These are phyloP conservation scores for Penicillium sclerotiorum DNA, from an alignment of 2,329 filamentous ascomycete species.

Conservation along the genomic window DNA sequence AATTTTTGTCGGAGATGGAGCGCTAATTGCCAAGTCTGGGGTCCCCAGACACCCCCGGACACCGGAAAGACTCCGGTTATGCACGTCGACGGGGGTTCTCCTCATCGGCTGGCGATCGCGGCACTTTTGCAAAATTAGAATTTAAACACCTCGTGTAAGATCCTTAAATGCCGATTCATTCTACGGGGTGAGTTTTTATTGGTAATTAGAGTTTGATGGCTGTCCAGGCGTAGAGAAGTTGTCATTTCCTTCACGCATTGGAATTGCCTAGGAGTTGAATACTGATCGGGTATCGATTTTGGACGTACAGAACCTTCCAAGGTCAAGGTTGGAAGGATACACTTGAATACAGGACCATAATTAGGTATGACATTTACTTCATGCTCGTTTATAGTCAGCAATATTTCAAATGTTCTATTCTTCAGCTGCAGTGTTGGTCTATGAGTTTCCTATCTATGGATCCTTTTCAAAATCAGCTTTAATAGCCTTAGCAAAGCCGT, in stretches of 20 bases:
- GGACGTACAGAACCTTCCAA: no score
- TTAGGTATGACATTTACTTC: no score
- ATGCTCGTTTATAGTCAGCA: not conserved
- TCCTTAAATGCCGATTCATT: not conserved
- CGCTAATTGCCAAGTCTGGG: not conserved
- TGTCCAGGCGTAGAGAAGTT: not conserved
- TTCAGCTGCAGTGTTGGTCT: no score
- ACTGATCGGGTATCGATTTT: no score
- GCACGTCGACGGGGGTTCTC: not conserved
- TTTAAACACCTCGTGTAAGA: not conserved
- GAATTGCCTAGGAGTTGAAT: not conserved
- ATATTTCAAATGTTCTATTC: not conserved
- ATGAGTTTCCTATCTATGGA: slow-evolving; percentile 2
- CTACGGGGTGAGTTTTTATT: not conserved
- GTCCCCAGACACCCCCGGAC: not conserved
- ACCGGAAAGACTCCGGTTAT: not conserved
- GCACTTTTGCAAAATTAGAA: not conserved
- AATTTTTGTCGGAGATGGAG: not conserved
- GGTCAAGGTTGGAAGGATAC: no score
- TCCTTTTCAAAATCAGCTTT: slow-evolving; percentile 11
- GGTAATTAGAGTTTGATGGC: not conserved
- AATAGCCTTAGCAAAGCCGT: slow-evolving; percentile 12
- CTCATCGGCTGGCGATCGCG: not conserved
- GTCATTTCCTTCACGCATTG: not conserved
- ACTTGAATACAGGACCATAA: not conserved